These are phyloP conservation scores for Fusarium foetens DNA, from an alignment of 2,329 filamentous ascomycete genomes.

Conservation along the genomic window DNA sequence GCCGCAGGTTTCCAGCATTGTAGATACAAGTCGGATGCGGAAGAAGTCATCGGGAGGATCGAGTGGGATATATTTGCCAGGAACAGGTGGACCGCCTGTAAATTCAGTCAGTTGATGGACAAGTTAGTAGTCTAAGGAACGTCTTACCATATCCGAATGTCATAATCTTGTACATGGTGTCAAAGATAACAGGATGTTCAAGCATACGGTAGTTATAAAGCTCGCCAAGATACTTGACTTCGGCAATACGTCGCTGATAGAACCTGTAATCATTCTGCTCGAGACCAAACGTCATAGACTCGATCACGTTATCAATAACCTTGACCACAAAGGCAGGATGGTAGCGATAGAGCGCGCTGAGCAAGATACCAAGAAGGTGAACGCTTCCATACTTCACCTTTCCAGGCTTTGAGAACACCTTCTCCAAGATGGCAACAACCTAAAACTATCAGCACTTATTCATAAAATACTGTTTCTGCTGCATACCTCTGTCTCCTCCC, in stretches of 20 bases:
- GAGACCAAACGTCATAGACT: conserved; percentile 86
- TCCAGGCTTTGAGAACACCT: conserved; percentile 93
- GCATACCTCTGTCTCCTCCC: conserved; percentile 87
- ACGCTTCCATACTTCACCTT: conserved; percentile 99
- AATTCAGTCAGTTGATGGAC: conserved; percentile 21
- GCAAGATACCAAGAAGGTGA: conserved; percentile 88
- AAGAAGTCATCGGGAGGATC: conserved; percentile 96
- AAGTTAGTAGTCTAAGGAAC: background rate
- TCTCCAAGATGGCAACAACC: conserved; percentile 82
- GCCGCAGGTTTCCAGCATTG: conserved; percentile 92
- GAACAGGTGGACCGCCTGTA: conserved; percentile 79
- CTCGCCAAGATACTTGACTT: conserved; percentile 96
- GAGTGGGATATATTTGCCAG: conserved; percentile 78
- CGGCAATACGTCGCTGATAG: conserved; percentile 92
- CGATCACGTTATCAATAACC: conserved; percentile 92
- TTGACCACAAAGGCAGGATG: conserved; percentile 90
- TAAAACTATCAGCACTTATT: conserved; percentile 35
- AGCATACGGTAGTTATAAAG: conserved; percentile 98
- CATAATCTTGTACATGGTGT: conserved; percentile 92
- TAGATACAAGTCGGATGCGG: conserved; percentile 89
- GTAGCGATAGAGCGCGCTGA: conserved; percentile 89
- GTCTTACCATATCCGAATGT: conserved; percentile 83
- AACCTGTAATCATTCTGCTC: conserved; percentile 98
- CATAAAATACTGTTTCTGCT: no score
- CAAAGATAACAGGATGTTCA: conserved; percentile 94